Percentiles rank a stretch among this genome's conserved stretches.
Conservation (phyloP, 768 basidiomycete species). For the Austroboletus eburneus region DNA sequence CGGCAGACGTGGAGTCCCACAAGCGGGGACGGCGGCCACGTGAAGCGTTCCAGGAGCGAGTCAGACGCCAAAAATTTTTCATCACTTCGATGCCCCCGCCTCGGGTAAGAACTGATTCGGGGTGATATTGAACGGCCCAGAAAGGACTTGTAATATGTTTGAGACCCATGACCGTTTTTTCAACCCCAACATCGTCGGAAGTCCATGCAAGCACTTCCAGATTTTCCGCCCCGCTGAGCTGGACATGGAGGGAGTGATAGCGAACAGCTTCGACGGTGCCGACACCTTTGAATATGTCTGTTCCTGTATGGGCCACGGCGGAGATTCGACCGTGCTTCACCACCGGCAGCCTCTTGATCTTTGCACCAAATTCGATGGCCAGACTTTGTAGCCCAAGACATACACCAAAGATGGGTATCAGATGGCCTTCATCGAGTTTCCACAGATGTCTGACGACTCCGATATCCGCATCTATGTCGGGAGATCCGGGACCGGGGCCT, state of each 20-base stretch:
- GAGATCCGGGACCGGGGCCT: slow-evolving; percentile 81
- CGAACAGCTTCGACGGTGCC: slow-evolving; percentile 58
- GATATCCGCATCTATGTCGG: slow-evolving; percentile 54
- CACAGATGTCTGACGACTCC: slow-evolving; percentile 70
- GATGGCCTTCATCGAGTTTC: slow-evolving; percentile 47
- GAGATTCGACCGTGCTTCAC: slow-evolving; percentile 85
- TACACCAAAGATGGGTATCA: slow-evolving; percentile 77
- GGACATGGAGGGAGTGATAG: slow-evolving; percentile 75
- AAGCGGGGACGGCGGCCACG: slow-evolving; percentile 35
- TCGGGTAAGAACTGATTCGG: slow-evolving; percentile 74
- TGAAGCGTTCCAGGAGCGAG: slow-evolving; percentile 50
- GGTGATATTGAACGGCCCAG: slow-evolving; percentile 90
- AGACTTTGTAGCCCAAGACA: slow-evolving; percentile 82
- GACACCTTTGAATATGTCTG: slow-evolving; percentile 59
- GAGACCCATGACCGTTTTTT: slow-evolving; percentile 69
- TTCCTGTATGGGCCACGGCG: slow-evolving; percentile 50
- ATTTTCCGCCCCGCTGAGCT: slow-evolving; percentile 41
- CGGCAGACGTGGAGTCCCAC: slow-evolving; percentile 38
- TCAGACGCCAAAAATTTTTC: slow-evolving; percentile 70
- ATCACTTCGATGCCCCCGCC: slow-evolving; percentile 67
- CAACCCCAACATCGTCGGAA: slow-evolving; percentile 63
- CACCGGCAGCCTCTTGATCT: slow-evolving; percentile 50
- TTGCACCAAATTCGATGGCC: slow-evolving; percentile 58
- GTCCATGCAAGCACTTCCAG: slow-evolving; percentile 72
- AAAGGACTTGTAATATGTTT: slow-evolving; percentile 64